A percentile compares a stretch with the other conserved stretches of the same genome.
Evolutionary conservation across 805 yeast genomes (phyloP).

Genomic region (Cyberlindnera misumaiensis): DNA sequence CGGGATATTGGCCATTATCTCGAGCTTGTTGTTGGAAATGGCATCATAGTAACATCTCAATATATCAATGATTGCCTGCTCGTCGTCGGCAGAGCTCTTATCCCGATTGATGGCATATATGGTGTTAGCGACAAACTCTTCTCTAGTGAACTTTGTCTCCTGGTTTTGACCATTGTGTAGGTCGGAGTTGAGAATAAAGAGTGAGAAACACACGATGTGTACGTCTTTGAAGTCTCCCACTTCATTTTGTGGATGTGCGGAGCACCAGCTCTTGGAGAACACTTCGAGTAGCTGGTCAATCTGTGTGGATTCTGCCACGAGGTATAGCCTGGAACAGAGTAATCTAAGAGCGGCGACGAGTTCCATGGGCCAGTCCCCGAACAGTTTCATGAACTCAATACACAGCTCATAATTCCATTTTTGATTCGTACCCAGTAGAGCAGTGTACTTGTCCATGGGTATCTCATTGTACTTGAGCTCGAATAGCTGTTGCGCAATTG

Average conservation of each 20-base stretch:
- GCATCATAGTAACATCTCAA: conserved; percentile 30
- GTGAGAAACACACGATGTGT: conserved; percentile 65
- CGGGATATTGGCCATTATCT: conserved; percentile 7
- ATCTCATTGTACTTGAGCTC: conserved; percentile 25
- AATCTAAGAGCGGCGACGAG: conserved; percentile 50
- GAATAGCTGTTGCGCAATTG: conserved; percentile 28
- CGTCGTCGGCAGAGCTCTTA: conserved; percentile 1
- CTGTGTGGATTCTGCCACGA: conserved; percentile 79
- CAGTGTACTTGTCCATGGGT: conserved; percentile 36
- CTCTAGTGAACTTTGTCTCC: conserved; percentile 33
- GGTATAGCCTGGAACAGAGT: conserved; percentile 59
- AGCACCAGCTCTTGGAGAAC: conserved; percentile 58
- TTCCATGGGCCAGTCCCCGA: conserved; percentile 40
- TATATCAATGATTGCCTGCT: conserved; percentile 8
- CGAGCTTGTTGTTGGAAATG: conserved; percentile 22
- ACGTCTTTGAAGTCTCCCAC: conserved; percentile 50
- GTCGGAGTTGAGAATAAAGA: conserved; percentile 71
- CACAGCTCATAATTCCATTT: conserved; percentile 25
- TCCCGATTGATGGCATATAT: conserved; percentile 35
- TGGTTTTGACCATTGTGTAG: conserved; percentile 46
- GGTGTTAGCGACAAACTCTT: conserved; percentile 45
- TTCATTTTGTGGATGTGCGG: conserved; percentile 40
- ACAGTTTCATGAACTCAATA: conserved; percentile 29
- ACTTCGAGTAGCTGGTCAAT: conserved; percentile 67
- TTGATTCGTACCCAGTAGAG: conserved; percentile 30